A percentile compares a stretch with the other conserved stretches of the same genome.
Evolutionary conservation across 2,329 filamentous ascomycete species (phyloP).

Genomic region (Colletotrichum theobromicola): DNA sequence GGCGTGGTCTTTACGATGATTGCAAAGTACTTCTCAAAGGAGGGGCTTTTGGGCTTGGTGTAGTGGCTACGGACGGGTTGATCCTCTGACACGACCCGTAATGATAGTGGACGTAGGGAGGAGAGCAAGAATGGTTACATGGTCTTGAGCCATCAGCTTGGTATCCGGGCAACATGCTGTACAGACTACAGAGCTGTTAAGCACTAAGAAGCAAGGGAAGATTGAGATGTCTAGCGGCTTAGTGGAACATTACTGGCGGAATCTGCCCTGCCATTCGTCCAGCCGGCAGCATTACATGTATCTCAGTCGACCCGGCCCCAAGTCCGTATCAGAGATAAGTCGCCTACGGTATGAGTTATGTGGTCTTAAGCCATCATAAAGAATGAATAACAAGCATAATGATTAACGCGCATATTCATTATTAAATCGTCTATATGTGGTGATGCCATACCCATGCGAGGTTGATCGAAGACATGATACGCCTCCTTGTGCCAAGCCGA

Average conservation of each 20-base stretch:
- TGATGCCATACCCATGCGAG: background rate
- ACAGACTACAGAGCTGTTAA: background rate
- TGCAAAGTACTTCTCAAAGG: constrained; percentile 27
- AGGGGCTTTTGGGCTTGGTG: constrained; percentile 37
- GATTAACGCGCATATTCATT: background rate
- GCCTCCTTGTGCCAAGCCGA: background rate
- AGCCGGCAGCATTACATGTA: background rate
- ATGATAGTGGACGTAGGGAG: background rate
- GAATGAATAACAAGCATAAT: background rate
- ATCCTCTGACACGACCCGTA: background rate
- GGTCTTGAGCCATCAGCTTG: background rate
- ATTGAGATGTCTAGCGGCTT: background rate
- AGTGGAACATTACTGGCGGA: background rate
- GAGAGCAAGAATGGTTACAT: background rate
- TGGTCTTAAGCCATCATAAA: background rate
- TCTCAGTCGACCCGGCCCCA: background rate
- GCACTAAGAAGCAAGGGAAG: background rate
- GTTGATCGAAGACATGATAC: background rate
- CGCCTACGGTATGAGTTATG: background rate
- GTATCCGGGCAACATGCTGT: background rate
- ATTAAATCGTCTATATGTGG: too few species aligned
- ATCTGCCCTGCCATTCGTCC: background rate
- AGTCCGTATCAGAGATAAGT: background rate
- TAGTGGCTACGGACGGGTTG: background rate
- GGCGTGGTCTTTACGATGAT: constrained; percentile 15